Evolutionary conservation across 2,329 filamentous ascomycete genomes (phyloP).

Genomic region (Penicillium sp.): DNA sequence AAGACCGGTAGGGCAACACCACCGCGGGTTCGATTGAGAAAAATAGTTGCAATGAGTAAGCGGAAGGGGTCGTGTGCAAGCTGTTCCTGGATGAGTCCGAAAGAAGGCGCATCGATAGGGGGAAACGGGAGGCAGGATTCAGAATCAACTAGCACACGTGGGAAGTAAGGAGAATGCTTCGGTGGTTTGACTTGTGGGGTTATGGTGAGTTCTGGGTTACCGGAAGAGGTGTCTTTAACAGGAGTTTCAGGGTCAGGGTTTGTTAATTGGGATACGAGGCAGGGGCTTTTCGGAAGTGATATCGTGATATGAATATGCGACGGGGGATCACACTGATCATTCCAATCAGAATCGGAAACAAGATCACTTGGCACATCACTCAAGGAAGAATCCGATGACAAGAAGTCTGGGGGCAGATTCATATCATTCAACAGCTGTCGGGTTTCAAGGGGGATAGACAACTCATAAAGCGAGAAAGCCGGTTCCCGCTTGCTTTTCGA

Average conservation of each 20-base stretch:
- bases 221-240: background rate
- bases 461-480: background rate
- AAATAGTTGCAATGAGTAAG: conserved; percentile 76
- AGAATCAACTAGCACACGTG: conserved; percentile 28
- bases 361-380: conserved; percentile 37
- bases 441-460: conserved; percentile 15
- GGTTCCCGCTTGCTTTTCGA: background rate
- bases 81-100: conserved; percentile 82
- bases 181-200: conserved; percentile 9
- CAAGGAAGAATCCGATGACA: conserved; percentile 34
- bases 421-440: conserved; percentile 13
- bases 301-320: background rate
- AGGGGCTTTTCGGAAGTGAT: background rate
- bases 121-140: conserved; percentile 61
- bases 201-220: conserved; percentile 8
- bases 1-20: conserved; percentile 73
- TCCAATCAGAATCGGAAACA: conserved; percentile 11
- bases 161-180: conserved; percentile 47
- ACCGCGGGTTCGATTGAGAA: conserved; percentile 78
- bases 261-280: background rate
- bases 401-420: conserved; percentile 15
- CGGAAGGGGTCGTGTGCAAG: conserved; percentile 73
- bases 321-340: background rate
- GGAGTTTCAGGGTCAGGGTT: background rate
- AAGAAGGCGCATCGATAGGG: conserved; percentile 59